These are phyloP conservation scores for Ganoderma leucocontextum DNA, from an alignment of 1,284 basidiomycete species.

Conservation along the genomic window DNA sequence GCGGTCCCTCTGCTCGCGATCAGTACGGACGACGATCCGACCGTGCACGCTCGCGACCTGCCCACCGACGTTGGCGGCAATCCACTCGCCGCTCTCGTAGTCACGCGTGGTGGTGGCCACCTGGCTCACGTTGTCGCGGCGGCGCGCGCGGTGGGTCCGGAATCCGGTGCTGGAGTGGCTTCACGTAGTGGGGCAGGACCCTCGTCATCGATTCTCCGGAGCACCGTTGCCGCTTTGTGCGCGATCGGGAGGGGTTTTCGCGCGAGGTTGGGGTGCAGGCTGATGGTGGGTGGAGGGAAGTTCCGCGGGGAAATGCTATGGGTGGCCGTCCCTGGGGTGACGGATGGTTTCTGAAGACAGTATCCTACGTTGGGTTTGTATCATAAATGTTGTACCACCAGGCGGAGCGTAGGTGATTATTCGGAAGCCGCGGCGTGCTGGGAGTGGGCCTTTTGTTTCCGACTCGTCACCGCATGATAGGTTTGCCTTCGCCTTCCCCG, in stretches of 20 bases:
- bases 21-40: slow-evolving; percentile 92
- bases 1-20: slow-evolving; percentile 81
- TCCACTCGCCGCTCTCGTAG: slow-evolving; percentile 47
- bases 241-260: background rate
- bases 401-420: background rate
- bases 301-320: background rate
- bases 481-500: no score
- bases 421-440: no score
- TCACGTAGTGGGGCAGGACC: background rate
- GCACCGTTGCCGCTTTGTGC: no score
- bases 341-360: background rate
- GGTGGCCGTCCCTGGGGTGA: no score
- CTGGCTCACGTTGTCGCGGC: background rate
- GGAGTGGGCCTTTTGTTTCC: no score
- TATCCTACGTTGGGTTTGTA: no score
- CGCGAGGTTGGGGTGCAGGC: background rate
- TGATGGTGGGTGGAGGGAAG: background rate
- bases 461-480: no score
- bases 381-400: background rate
- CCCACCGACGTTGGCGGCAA: slow-evolving; percentile 68
- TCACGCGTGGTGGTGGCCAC: background rate
- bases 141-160: background rate
- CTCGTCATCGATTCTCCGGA: background rate
- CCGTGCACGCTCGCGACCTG: slow-evolving; percentile 62
- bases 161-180: slow-evolving; percentile 3